Evolutionary conservation across 768 basidiomycete genomes (phyloP), one percentile per base, ranked within the genome.

Genomic region (Tephrocybe sp.): DNA sequence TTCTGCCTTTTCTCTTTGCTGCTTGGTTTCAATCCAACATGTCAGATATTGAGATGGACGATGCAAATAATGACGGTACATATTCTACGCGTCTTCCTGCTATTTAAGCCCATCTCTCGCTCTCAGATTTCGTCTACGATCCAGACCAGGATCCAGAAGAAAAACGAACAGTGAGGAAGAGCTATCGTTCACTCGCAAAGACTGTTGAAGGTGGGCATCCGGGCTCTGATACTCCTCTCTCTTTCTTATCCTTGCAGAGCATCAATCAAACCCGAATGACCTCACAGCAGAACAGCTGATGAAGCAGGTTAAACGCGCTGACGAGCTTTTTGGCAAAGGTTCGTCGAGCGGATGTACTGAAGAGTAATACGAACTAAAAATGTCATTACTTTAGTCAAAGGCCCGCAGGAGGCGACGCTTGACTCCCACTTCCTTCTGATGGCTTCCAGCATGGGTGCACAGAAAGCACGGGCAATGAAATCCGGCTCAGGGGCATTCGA

Each of bases 401-500:
- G 83, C 16, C 87, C 93, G 0, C 84, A 88, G 44, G 92, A 97
- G 60, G 94, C 95, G 3, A 86, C 90, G 0, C 78, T 97, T 10
- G 97, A 98, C 65, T 93, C 95, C 0, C 76, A 79, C 34, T 77
- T 94, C 19, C 79, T 98, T 22, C 67, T 88, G 2, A 80, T 83
- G 62, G 83, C 87, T 10, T 86, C 91, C 3, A 86, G 82, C 52
- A 80, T 91, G 58, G 83, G 87, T 37, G 86, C 90, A 1, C 84
- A 86, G 57, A 87, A 94, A 63, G 94, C 94, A n/a, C 88, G 91
- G 24, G 84, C 84, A 24, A 86, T 95, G 82, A 93, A 91, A 65
- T 82, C 91, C 0, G 91, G 90, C 45, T 81, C 82, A 0, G 88
- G 90, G 47, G 83, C 86, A 12, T 99, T 98, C 61, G 95, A 99